phyloP scores from a whole-genome alignment of 371 early-diverging fungal genomes.

The Basidiobolus meristosporus region DNA sequence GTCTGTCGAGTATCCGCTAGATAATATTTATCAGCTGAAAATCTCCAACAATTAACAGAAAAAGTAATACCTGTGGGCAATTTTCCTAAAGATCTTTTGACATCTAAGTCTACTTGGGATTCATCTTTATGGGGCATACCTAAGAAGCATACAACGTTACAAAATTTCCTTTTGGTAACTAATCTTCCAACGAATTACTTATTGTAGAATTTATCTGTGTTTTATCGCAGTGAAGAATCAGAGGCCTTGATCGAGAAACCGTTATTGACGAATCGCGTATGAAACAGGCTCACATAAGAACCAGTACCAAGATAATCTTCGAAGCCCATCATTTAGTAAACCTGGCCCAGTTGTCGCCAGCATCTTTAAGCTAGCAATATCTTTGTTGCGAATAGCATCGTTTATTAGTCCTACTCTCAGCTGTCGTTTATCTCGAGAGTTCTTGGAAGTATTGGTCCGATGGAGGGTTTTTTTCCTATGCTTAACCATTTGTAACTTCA shows the following conservation, averaged over 20 bases:
- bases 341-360: constrained; percentile 24
- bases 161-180: background rate
- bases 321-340: constrained; percentile 21
- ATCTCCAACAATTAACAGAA: background rate
- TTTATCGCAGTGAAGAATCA: constrained; percentile 14
- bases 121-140: constrained; percentile 18
- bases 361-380: constrained; percentile 18
- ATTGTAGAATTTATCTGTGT: background rate
- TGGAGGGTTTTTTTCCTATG: no score
- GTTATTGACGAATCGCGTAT: background rate
- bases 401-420: no score
- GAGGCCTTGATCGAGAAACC: constrained; percentile 14
- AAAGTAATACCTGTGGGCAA: constrained; percentile 7
- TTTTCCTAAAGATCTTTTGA: constrained; percentile 20
- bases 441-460: no score
- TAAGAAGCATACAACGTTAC: background rate
- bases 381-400: constrained; percentile 21
- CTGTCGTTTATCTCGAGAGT: no score
- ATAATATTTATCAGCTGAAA: background rate
- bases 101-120: constrained; percentile 23
- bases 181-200: constrained; percentile 5
- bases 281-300: background rate
- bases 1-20: constrained; percentile 11
- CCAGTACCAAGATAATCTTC: constrained; percentile 27
- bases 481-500: no score